phyloP scores from a whole-genome alignment of 2,329 filamentous ascomycete genomes.

The Amesomyces nigricolor region DNA sequence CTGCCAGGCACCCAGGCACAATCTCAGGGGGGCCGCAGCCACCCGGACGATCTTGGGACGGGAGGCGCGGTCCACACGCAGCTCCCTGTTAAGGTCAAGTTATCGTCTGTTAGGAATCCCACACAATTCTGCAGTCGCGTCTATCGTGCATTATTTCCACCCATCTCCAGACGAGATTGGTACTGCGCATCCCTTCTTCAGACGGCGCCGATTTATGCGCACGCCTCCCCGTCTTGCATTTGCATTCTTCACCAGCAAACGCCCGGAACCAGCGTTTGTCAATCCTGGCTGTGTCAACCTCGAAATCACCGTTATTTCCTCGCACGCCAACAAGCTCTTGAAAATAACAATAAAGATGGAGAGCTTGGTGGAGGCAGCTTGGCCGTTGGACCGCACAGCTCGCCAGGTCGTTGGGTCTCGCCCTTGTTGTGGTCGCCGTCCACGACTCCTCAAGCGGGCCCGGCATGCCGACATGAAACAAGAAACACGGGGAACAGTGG shows the following conservation, averaged over 20 bases:
- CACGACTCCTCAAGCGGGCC: not conserved
- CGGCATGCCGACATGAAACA: slow-evolving; percentile 19
- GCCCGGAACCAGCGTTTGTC: not conserved
- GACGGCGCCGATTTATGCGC: not conserved
- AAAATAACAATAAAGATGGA: too few relatives aligned
- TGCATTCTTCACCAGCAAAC: slow-evolving; percentile 1
- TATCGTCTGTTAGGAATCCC: not conserved
- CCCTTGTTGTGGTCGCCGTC: not conserved
- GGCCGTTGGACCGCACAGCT: too few relatives aligned
- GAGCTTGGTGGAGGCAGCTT: too few relatives aligned
- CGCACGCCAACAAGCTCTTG: not conserved
- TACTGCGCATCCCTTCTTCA: not conserved
- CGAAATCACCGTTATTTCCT: too few relatives aligned
- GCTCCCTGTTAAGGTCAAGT: not conserved
- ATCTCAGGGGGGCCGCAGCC: slow-evolving; percentile 23
- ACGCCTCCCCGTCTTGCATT: not conserved
- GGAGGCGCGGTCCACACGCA: not conserved
- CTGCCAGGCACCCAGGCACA: slow-evolving; percentile 23
- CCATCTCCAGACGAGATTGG: not conserved
- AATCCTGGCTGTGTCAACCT: too few relatives aligned
- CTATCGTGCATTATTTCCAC: not conserved
- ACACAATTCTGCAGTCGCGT: not conserved
- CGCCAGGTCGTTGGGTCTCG: too few relatives aligned
- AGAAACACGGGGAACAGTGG: slow-evolving; percentile 18
- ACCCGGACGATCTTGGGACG: slow-evolving; percentile 18